These are phyloP conservation scores for Aspergillus calidoustus DNA, from an alignment of 2,329 filamentous ascomycete genomes.

Conservation along the genomic window DNA sequence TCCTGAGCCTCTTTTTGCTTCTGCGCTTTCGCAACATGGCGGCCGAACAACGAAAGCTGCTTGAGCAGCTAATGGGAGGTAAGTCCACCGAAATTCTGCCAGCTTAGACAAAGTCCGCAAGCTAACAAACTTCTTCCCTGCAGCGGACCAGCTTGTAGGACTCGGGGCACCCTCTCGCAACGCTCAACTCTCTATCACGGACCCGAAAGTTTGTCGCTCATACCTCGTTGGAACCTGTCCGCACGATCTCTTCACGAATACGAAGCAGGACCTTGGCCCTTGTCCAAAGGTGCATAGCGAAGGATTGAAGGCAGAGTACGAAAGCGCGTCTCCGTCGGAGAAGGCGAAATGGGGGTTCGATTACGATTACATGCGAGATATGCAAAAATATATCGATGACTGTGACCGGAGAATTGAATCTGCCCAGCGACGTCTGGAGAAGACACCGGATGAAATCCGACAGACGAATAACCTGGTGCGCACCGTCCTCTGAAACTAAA, in stretches of 20 bases:
- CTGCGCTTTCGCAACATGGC: constrained; percentile 65
- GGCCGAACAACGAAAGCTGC: constrained; percentile 96
- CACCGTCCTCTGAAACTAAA: background rate
- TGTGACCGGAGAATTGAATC: constrained; percentile 93
- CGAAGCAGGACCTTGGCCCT: constrained; percentile 91
- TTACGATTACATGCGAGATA: constrained; percentile 93
- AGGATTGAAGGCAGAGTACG: constrained; percentile 85
- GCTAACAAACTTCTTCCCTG: constrained; percentile 33
- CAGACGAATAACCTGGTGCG: constrained; percentile 83
- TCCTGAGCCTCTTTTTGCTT: background rate
- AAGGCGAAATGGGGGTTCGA: constrained; percentile 86
- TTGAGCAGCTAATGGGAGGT: constrained; percentile 83
- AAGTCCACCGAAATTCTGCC: constrained; percentile 24
- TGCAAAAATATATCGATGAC: constrained; percentile 95
- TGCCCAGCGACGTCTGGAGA: constrained; percentile 88
- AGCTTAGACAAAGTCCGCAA: constrained; percentile 10
- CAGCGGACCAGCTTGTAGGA: constrained; percentile 74
- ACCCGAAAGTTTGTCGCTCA: constrained; percentile 92
- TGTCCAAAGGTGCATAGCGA: constrained; percentile 90
- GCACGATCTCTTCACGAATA: constrained; percentile 99
- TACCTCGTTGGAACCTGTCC: constrained; percentile 94
- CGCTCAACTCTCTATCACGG: constrained; percentile 83
- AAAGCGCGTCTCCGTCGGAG: constrained; percentile 70
- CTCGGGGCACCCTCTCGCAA: constrained; percentile 73
- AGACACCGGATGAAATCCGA: constrained; percentile 95